Evolutionary conservation across 768 basidiomycete genomes (phyloP), one percentile per base, ranked within the genome.

Genomic region (Boletus eberwhitei): DNA sequence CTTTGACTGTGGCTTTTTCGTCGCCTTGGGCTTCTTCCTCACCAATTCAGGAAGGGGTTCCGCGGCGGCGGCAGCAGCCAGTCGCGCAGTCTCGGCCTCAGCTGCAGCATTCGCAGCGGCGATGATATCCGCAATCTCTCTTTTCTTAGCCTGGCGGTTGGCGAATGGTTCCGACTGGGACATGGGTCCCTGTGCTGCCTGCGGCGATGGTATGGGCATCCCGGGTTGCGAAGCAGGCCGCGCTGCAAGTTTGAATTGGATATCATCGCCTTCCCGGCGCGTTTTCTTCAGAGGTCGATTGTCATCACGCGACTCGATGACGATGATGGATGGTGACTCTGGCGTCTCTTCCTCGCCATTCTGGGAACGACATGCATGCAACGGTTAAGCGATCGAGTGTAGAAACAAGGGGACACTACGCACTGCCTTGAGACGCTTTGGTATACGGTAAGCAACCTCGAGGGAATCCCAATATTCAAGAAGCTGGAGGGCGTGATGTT

Each of bases 401-500:
- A 16, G 21, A n/a, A 14, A 39, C 31, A 19, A 19, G 29, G 31
- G 8, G 12, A 45, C 12, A 40, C 35, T 2, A 56, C 75, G 24
- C 55, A 79, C 77, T 32, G 65, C 72, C 61, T 76, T 77, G 45
- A 77, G 61, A 52, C 87, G 79, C 66, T 91, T 90, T 16, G 93
- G 90, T 81, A 97, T 96, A 62, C 92, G 84, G 69, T 87, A 95
- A 26, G 82, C 87, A n/a, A 83, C 67, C 31, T 86, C 85, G 41
- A 98, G 77, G 2, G 77, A 77, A 19, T 81, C 79, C 96, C 96
- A 99, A 53, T 88, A 80, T 13, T 82, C 82, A 8, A 95, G 73
- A 5, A 98, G 77, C 89, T 94, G 59, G 24, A 14, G 43, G 19
- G 48, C 8, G 22, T 17, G 42, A 43, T 22, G 40, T 56, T 3